Percentiles rank a stretch among this genome's conserved stretches.
These are phyloP conservation scores for Cyberlindnera mycetangii DNA, from an alignment of 805 yeast species.

Conservation along the genomic window DNA sequence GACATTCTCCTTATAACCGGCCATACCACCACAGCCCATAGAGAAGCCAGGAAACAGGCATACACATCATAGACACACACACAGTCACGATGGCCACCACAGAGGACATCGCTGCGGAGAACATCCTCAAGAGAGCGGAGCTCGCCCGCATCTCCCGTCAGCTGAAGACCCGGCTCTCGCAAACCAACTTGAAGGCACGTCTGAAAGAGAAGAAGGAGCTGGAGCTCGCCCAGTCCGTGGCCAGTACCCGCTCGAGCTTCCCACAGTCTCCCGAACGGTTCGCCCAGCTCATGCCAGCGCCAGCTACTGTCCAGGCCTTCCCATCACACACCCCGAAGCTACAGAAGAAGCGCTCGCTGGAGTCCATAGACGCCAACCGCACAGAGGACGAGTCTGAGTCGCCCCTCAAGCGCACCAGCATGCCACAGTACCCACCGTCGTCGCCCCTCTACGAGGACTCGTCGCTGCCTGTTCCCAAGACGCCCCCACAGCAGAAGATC, in stretches of 20 bases:
- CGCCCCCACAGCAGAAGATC: conserved; percentile 29
- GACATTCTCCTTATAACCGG: neutral
- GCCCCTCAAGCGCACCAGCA: conserved; percentile 12
- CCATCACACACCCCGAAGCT: conserved; percentile 5
- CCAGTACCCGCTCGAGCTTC: neutral
- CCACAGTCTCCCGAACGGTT: neutral
- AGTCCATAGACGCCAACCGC: conserved; percentile 22
- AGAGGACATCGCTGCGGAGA: conserved; percentile 43
- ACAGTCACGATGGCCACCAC: conserved; percentile 21
- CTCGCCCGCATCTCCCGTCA: conserved; percentile 44
- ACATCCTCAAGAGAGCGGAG: conserved; percentile 43
- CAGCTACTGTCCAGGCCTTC: neutral
- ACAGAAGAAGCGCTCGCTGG: conserved; percentile 20
- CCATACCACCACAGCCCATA: neutral
- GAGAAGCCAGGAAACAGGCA: neutral
- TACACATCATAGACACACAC: neutral
- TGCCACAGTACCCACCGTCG: conserved; percentile 25
- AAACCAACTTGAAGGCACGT: conserved; percentile 36
- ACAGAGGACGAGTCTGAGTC: conserved; percentile 26
- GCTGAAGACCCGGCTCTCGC: conserved; percentile 38
- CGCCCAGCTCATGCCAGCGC: conserved; percentile 7
- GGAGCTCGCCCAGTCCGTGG: neutral
- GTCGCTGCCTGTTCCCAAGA: conserved; percentile 23
- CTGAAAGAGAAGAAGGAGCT: conserved; percentile 13
- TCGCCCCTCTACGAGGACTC: conserved; percentile 26